Percentiles rank a stretch among this genome's conserved stretches.
Evolutionary conservation across 2,329 filamentous ascomycete species (phyloP).

Genomic region (Paraphaeosphaeria minitans): DNA sequence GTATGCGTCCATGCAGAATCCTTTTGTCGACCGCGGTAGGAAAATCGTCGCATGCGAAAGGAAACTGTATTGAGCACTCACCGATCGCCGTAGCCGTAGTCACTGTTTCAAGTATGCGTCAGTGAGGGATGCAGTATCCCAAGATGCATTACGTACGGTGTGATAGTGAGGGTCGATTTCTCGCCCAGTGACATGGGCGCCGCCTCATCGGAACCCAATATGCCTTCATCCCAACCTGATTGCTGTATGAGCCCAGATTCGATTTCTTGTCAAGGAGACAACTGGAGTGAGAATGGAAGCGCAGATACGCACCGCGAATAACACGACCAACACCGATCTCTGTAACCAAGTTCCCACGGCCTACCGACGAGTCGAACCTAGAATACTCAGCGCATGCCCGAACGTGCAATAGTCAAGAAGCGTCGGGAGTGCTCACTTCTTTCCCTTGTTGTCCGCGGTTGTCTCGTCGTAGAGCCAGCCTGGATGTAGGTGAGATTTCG

Average conservation of each 20-base stretch:
- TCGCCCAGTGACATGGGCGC: constrained; percentile 84
- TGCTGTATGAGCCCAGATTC: constrained; percentile 25
- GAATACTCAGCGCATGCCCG: constrained; percentile 20
- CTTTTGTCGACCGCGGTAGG: constrained; percentile 3
- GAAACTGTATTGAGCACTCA: constrained; percentile 29
- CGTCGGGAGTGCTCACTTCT: constrained; percentile 62
- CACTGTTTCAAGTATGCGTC: constrained; percentile 30
- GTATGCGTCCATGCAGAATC: not conserved
- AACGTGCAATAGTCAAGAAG: constrained; percentile 3
- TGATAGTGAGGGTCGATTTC: constrained; percentile 83
- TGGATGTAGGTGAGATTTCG: constrained; percentile 22
- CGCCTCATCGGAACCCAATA: constrained; percentile 52
- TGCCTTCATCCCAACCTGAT: constrained; percentile 68
- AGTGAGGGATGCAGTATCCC: constrained; percentile 16
- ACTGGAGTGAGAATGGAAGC: constrained; percentile 9
- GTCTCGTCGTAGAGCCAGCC: constrained; percentile 74
- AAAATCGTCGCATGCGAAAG: constrained; percentile 9
- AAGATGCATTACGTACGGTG: constrained; percentile 60
- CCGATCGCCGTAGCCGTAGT: constrained; percentile 46
- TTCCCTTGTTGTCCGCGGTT: constrained; percentile 68
- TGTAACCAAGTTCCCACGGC: constrained; percentile 75
- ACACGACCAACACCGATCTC: constrained; percentile 82
- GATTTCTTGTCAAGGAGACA: constrained; percentile 3
- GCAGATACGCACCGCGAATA: constrained; percentile 72
- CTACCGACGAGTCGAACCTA: constrained; percentile 89